These are phyloP conservation scores for Theobroma cacao DNA, from an alignment of 345 rosid genomes.

Conservation along the genomic window DNA sequence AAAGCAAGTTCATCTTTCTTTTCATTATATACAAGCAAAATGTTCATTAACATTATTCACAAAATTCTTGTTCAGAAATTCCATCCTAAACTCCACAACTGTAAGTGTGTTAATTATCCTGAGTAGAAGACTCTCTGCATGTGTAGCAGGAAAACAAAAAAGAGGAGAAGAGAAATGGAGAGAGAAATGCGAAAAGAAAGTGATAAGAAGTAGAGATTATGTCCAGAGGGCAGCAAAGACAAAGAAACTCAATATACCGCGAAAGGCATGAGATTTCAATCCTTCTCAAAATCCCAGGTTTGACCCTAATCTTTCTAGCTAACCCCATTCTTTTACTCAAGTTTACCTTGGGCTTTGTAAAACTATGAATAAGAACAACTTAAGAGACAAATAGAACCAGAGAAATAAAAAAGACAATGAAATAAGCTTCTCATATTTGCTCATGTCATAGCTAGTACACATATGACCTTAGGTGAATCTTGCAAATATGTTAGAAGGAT, in stretches of 20 bases:
- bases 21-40: not conserved
- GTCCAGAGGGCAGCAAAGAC: not conserved
- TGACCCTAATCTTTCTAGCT: not conserved
- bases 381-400: not conserved
- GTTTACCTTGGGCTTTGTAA: not conserved
- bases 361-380: not conserved
- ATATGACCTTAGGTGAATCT: not conserved
- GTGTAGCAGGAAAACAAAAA: not conserved
- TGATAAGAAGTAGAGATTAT: not conserved
- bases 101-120: not conserved
- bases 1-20: not conserved
- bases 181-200: not conserved
- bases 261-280: not conserved
- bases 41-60: not conserved
- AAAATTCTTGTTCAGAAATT: not conserved
- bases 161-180: not conserved
- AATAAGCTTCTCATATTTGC: not conserved
- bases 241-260: not conserved
- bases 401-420: not conserved
- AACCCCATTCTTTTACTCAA: not conserved
- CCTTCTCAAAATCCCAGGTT: not conserved
- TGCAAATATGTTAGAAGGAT: not conserved
- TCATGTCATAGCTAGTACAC: not conserved
- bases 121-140: not conserved
- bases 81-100: not conserved